Evolutionary conservation across 2,329 filamentous ascomycete species (phyloP), one percentile per base, ranked within the genome.

Genomic region (Fusarium redolens): DNA sequence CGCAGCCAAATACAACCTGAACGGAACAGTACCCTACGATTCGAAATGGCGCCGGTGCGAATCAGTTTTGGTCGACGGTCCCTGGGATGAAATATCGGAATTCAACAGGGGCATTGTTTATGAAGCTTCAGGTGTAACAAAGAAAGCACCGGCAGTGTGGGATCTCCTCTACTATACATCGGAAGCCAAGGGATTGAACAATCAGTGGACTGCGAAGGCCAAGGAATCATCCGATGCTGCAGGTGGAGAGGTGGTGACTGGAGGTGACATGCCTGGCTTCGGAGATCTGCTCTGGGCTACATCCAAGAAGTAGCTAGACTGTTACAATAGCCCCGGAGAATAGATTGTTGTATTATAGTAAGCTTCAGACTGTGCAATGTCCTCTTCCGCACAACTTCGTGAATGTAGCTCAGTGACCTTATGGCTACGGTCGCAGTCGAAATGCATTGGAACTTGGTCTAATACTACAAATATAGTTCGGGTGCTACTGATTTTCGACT

Each of bases 41-140:
- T 7, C 43, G 17, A 45, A 45, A 7, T 45, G 43, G 43, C 43
- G 43, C 18, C 43, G 43, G 8, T 45, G 43, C 25, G 43, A 45
- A 4, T 28, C 43, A 0, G 43, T 45, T 7, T 14, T 45, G 43
- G 43, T 45, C 12, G 25, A 45, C 25, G 43, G 43, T 9, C 43
- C 43, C 12, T 45, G 43, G 43, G 22, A 45, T 9, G 25, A 45
- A 17, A 45, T 45, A 12, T 45, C 43, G 7, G 43, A 45, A 17
- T 45, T 28, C 5, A 45, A 45, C 4, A 45, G 43, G 20, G 43
- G 43, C 25, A 45, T 45, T 4, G 22, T 28, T 20, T 25, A 28
- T 9, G 4, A 28, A 1, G 17, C 28, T 14, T 45, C 43, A 1
- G 43, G 43, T 3, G 43, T 5, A 2, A 12, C 14, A 0, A 45